These are phyloP conservation scores for Viola odorata DNA, from an alignment of 345 rosid genomes.

Conservation along the genomic window DNA sequence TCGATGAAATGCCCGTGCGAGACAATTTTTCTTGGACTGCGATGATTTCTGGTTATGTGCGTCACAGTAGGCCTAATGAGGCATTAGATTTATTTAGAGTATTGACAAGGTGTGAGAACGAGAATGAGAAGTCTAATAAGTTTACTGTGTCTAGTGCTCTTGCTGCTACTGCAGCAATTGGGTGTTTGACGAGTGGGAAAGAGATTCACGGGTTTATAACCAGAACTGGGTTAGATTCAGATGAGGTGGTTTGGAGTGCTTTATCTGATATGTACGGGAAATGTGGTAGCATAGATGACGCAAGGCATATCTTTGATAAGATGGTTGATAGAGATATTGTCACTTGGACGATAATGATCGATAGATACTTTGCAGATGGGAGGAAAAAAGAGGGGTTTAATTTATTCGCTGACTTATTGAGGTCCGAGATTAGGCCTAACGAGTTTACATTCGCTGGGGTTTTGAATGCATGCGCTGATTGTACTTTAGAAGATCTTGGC, in stretches of 20 bases:
- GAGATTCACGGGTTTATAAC: slow-evolving; percentile 76
- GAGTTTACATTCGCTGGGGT: slow-evolving; percentile 77
- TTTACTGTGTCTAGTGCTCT: slow-evolving; percentile 65
- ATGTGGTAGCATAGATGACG: slow-evolving; percentile 76
- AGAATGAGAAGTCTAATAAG: slow-evolving; percentile 34
- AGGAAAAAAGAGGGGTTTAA: slow-evolving; percentile 59
- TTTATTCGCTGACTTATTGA: slow-evolving; percentile 46
- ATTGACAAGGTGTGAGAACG: slow-evolving; percentile 36
- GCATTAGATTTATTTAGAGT: slow-evolving; percentile 47
- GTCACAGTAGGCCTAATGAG: slow-evolving; percentile 44
- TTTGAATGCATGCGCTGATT: slow-evolving; percentile 67
- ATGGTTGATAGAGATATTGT: slow-evolving; percentile 64
- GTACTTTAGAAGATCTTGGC: slow-evolving; percentile 57
- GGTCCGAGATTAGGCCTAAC: slow-evolving; percentile 60
- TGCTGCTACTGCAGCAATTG: slow-evolving; percentile 63
- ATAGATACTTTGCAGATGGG: slow-evolving; percentile 60
- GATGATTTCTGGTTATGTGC: slow-evolving; percentile 70
- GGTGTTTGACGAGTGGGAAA: slow-evolving; percentile 49
- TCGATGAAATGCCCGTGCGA: slow-evolving; percentile 75
- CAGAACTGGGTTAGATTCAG: slow-evolving; percentile 64
- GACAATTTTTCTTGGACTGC: slow-evolving; percentile 90
- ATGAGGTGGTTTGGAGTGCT: slow-evolving; percentile 88
- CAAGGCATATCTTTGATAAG: slow-evolving; percentile 60
- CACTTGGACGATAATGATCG: slow-evolving; percentile 85
- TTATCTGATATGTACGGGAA: slow-evolving; percentile 81